Evolutionary conservation across 768 basidiomycete genomes (phyloP).

Genomic region (Kwoniella heveanensis): DNA sequence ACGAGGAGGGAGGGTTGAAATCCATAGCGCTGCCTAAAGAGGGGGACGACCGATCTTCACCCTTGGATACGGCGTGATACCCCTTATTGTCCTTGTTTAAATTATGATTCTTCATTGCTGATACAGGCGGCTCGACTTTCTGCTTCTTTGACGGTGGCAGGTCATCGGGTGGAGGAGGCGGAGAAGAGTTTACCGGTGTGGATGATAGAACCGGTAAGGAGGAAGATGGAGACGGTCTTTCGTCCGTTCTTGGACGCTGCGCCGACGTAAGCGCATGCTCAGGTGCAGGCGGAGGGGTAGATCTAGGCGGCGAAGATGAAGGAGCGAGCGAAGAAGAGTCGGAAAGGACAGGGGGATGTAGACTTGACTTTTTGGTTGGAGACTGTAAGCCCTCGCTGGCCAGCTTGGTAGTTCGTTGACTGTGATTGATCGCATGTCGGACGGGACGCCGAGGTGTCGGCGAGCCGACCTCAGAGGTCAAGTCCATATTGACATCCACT

Average conservation of each 20-base stretch:
- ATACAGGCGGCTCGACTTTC: not conserved
- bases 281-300: not conserved
- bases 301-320: slow-evolving; percentile 12
- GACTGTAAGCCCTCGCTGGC: not conserved
- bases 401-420: too few species aligned
- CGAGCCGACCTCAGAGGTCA: not conserved
- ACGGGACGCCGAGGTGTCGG: slow-evolving; percentile 15
- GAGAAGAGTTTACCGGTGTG: not conserved
- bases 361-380: not conserved
- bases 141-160: not conserved
- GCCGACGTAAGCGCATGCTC: not conserved
- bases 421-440: not conserved
- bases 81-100: too few species aligned
- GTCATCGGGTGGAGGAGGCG: not conserved
- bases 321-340: slow-evolving; percentile 5
- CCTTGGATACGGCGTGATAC: too few species aligned
- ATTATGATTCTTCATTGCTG: too few species aligned
- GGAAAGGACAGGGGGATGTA: not conserved
- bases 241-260: too few species aligned
- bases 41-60: slow-evolving; percentile 3
- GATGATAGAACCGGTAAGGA: slow-evolving; percentile 3
- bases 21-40: slow-evolving; percentile 11
- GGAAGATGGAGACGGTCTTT: slow-evolving; percentile 1
- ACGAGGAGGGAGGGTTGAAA: slow-evolving; percentile 14
- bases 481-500: not conserved